Base-by-base conservation (phyloP, 2,329 filamentous ascomycete species). In the Aspergillus novoparasiticus region DNA sequence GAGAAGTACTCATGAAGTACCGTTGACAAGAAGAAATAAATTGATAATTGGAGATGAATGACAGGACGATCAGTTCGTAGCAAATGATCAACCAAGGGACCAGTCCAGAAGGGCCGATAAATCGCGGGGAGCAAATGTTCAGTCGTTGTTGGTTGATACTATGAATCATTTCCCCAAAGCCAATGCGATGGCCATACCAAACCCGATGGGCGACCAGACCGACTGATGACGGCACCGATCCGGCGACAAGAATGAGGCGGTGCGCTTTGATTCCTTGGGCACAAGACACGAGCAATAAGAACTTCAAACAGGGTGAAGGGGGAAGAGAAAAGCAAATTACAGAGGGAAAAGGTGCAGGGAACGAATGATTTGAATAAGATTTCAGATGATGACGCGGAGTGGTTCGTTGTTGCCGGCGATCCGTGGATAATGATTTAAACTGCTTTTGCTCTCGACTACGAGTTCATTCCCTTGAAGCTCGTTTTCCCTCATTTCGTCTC, bases 81-180 rank as follows among this genome's bases (percentile, higher is more conserved):
- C 19, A 32, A 51, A 51, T 51, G 48, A 51, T 51, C 34, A n/a
- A 54, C 32, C 26, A 21, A 32, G 16, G 9, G 28, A n/a, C 48
- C 57, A 60, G 66, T 59, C 66, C 63, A 67, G 66, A 68, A 65
- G 63, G 63, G 64, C 53, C 65, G 65, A 67, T 66, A 16, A n/a
- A 51, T 48, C 61, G 61, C 55, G 65, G 58, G 58, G 62, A 34
- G 51, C 28, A 62, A 59, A 41, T 41, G 39, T n/a, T 41, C 39
- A 41, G 39, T 41, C 19, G 39, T n/a, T 41, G 14, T n/a, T 8
- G 6, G 39, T 19, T 19, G 19, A 41, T n/a, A 41, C 39, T 41
- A 16, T 3, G 11, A 48, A 48, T 48, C 45, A 26, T 16, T 36
- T 12, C 4, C 14, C 26, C 21, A 48, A 48, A 16, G 45, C 21